Percentiles rank a stretch among this genome's conserved stretches.
Evolutionary conservation across 768 basidiomycete genomes (phyloP).

Genomic region (Cystofilobasidium capitatum): DNA sequence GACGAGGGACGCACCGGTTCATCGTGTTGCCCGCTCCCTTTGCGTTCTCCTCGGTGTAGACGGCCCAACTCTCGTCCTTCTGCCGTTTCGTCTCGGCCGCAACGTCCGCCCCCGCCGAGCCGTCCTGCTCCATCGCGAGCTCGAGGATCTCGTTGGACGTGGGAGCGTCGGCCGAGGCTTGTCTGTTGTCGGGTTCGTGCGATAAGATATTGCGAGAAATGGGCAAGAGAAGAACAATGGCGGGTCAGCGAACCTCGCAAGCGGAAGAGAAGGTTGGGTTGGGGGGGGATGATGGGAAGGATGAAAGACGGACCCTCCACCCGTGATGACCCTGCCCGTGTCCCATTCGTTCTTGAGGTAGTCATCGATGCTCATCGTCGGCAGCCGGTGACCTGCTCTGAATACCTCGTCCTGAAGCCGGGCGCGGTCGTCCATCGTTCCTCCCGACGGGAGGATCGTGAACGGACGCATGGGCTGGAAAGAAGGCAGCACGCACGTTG

Average conservation of each 20-base stretch:
- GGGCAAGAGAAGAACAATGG: background rate
- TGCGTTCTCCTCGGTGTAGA: conserved; percentile 72
- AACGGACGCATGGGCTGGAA: conserved; percentile 83
- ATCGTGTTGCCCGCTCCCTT: conserved; percentile 93
- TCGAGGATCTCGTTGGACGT: conserved; percentile 70
- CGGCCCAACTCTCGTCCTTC: conserved; percentile 87
- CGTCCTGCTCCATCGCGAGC: conserved; percentile 75
- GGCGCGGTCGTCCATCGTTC: conserved; percentile 51
- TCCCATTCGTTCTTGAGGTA: conserved; percentile 69
- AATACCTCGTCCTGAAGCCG: conserved; percentile 73
- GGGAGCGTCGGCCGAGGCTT: conserved; percentile 55
- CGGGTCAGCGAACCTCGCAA: background rate
- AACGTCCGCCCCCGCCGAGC: conserved; percentile 55
- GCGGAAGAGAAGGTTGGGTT: background rate
- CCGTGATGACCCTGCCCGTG: conserved; percentile 49
- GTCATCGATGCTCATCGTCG: conserved; percentile 93
- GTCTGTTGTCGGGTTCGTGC: conserved; percentile 41
- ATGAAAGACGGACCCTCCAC: conserved; percentile 61
- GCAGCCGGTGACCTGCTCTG: conserved; percentile 67
- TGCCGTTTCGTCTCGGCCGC: conserved; percentile 65
- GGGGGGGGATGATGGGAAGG: background rate
- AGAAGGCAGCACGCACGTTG: too few relatives aligned
- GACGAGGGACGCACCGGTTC: conserved; percentile 45
- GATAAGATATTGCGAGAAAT: background rate
- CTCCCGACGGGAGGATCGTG: conserved; percentile 71